Evolutionary conservation across 1,139 yeast species (phyloP), one percentile per base, ranked within the genome.

Genomic region (Candida albicans): DNA sequence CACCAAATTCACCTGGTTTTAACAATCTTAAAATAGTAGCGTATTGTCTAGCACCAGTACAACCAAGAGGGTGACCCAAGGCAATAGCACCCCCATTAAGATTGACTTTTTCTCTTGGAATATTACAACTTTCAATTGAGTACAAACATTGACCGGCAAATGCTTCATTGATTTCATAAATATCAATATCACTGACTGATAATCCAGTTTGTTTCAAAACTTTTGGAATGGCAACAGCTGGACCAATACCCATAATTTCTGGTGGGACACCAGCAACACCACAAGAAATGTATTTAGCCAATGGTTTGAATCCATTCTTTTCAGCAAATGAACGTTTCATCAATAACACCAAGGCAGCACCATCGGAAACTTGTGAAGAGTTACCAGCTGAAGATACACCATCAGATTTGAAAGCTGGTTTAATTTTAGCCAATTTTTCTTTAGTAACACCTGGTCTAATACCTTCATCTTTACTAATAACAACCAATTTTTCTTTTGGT

Each of bases 61-160:
- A 84, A 47, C 98, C 98, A 57, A 91, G 77, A 49, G 98, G 98
- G 66, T 91, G 97, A 37, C 98, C 98, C 52, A 91, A 67, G 14
- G 97, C 97, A 59, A 91, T 90, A 46, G 97, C 97, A 61, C 97
- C 97, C 62, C 98, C 97, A 61, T 85, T 82, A 51, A 91, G 88
- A 70, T 91, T 91, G 56, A 90, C 91, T 66, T 83, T 88, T 44
- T 74, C 77, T 45, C 65, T 50, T 48, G 90, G 91, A 51, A 91
- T 79, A 48, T 84, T 82, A 56, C 81, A 75, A 37, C 79, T 73
- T 51, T 76, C 73, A 42, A 87, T 77, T 48, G 93, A 84, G 72
- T 79, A 91, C 45, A 91, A 68, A 47, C 95, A 89, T 72, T 91
- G 97, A 11, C 95, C 95, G 13, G 97, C 97, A 67, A 91, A 91